These are phyloP conservation scores for Kalaharituber pfeilii DNA, from an alignment of 2,329 filamentous ascomycete species.

Conservation along the genomic window DNA sequence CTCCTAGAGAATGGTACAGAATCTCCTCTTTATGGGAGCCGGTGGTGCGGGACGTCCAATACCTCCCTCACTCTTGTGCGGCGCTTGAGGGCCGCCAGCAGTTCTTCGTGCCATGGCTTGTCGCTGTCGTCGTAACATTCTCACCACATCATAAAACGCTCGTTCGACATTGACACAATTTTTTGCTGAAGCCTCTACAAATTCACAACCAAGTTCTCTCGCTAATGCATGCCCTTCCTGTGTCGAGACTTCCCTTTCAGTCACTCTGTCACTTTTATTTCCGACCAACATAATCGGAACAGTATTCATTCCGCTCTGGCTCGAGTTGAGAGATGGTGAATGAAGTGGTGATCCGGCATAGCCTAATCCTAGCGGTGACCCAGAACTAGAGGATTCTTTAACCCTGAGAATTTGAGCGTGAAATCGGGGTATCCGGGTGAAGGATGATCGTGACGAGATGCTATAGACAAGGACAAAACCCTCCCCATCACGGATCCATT, in stretches of 20 bases:
- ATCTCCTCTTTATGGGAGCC: constrained; percentile 11
- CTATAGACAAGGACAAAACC: constrained; percentile 96
- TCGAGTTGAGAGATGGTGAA: constrained; percentile 30
- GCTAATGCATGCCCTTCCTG: constrained; percentile 88
- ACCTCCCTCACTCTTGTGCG: constrained; percentile 7
- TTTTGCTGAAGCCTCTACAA: constrained; percentile 64
- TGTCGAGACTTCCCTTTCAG: constrained; percentile 87
- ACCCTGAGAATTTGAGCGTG: constrained; percentile 94
- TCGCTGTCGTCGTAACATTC: constrained; percentile 70
- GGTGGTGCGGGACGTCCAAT: constrained; percentile 9
- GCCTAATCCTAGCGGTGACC: constrained; percentile 32
- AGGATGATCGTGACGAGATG: constrained; percentile 91
- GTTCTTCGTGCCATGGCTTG: constrained; percentile 29
- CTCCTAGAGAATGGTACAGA: constrained; percentile 8
- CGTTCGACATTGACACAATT: constrained; percentile 20
- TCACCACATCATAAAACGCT: constrained; percentile 73
- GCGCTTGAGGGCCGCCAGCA: constrained; percentile 9
- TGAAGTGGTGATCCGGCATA: constrained; percentile 30
- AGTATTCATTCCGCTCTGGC: constrained; percentile 36
- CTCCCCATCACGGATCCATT: constrained; percentile 97
- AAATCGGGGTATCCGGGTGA: constrained; percentile 85
- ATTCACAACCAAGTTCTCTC: constrained; percentile 83
- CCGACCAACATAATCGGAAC: constrained; percentile 96
- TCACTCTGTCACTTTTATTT: constrained; percentile 94
- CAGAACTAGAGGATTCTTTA: constrained; percentile 58